Evolutionary conservation across 805 yeast genomes (phyloP).

Genomic region (Huiozyma sinensis): DNA sequence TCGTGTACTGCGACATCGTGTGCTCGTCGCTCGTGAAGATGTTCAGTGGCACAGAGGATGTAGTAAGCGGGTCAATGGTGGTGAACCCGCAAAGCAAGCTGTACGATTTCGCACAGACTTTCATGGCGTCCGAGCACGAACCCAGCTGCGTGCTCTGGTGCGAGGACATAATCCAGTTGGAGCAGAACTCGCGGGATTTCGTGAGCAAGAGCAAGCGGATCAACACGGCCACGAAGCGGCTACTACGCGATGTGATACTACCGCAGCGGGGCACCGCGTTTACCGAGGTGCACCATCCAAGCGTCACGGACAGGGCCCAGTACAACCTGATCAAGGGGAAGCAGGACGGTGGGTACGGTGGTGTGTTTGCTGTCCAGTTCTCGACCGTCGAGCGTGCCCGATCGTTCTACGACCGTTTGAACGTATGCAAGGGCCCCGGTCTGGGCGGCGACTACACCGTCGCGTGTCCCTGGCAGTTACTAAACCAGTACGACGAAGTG

Average conservation of each 20-base stretch:
- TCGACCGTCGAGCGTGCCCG: slow-evolving; percentile 52
- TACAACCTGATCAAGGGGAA: slow-evolving; percentile 59
- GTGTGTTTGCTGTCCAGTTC: slow-evolving; percentile 67
- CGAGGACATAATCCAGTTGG: slow-evolving; percentile 86
- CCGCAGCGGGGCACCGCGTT: slow-evolving; percentile 36
- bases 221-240: slow-evolving; percentile 45
- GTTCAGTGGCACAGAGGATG: slow-evolving; percentile 76
- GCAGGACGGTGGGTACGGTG: slow-evolving; percentile 80
- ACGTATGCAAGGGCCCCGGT: slow-evolving; percentile 64
- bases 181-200: slow-evolving; percentile 88
- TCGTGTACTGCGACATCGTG: slow-evolving; percentile 77
- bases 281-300: slow-evolving; percentile 64
- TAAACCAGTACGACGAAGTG: slow-evolving; percentile 35
- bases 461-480: slow-evolving; percentile 80
- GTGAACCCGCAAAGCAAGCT: slow-evolving; percentile 58
- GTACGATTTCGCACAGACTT: slow-evolving; percentile 30
- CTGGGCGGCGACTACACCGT: slow-evolving; percentile 75
- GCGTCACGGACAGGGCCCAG: slow-evolving; percentile 16
- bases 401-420: slow-evolving; percentile 54
- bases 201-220: slow-evolving; percentile 44
- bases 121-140: slow-evolving; percentile 42
- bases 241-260: slow-evolving; percentile 40
- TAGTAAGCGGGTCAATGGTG: slow-evolving; percentile 85
- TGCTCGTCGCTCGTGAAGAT: slow-evolving; percentile 84
- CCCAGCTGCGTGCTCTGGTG: slow-evolving; percentile 65